phyloP scores from a whole-genome alignment of 192 early-diverging fungal genomes.

The Coemansia sp. region DNA sequence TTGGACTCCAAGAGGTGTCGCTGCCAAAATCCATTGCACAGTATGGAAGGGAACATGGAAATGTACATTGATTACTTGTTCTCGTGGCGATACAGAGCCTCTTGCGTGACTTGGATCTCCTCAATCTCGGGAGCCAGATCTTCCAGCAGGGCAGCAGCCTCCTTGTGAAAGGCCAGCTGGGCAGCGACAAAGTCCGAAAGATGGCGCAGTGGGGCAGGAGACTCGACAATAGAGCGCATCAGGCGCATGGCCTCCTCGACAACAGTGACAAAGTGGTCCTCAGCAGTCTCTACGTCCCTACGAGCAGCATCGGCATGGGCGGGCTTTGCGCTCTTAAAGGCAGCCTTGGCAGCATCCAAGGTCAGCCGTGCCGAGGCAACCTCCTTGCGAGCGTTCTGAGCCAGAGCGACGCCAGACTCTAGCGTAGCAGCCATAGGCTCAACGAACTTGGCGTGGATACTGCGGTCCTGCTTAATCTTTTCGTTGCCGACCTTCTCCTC shows the following conservation, averaged over 20 bases:
- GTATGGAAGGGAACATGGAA: neutral
- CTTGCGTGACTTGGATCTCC: slow-evolving; percentile 92
- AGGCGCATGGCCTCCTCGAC: slow-evolving; percentile 93
- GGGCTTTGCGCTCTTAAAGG: slow-evolving; percentile 70
- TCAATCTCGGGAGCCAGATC: slow-evolving; percentile 91
- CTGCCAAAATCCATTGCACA: neutral
- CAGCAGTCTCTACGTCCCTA: slow-evolving; percentile 83
- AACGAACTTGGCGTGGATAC: slow-evolving; percentile 71
- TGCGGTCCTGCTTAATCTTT: slow-evolving; percentile 71
- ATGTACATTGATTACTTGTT: slow-evolving; percentile 16
- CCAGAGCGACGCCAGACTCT: slow-evolving; percentile 72
- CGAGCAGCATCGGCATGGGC: slow-evolving; percentile 72
- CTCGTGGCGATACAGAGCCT: slow-evolving; percentile 75
- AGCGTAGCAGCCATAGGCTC: slow-evolving; percentile 71
- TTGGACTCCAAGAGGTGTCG: neutral
- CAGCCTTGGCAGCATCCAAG: slow-evolving; percentile 82
- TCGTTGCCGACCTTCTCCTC: slow-evolving; percentile 84
- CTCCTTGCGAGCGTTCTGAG: slow-evolving; percentile 81
- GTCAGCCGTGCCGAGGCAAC: slow-evolving; percentile 79
- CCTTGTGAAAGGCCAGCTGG: slow-evolving; percentile 85
- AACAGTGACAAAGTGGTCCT: slow-evolving; percentile 93
- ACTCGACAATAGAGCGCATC: slow-evolving; percentile 90
- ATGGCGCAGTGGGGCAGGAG: slow-evolving; percentile 78
- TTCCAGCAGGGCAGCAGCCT: slow-evolving; percentile 65
- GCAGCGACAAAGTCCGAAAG: slow-evolving; percentile 83